Percentiles rank a stretch among this genome's conserved stretches.
phyloP scores from a whole-genome alignment of 2,329 filamentous ascomycete species.

The Verticillium dahliae region DNA sequence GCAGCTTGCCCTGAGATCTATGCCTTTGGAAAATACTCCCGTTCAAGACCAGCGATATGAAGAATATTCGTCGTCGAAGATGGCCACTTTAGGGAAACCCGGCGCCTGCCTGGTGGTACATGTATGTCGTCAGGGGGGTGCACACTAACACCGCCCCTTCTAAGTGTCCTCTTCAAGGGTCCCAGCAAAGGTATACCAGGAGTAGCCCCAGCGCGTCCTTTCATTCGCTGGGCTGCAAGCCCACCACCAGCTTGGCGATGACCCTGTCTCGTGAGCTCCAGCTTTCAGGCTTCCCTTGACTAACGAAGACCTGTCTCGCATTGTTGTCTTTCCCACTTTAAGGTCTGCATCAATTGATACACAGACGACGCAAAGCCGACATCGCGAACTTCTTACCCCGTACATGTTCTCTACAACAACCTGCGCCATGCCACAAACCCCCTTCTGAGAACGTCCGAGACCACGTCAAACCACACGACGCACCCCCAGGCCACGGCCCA shows the following conservation, averaged over 20 bases:
- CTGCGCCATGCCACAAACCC: not conserved
- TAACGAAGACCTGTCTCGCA: not conserved
- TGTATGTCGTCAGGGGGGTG: not conserved
- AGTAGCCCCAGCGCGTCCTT: not conserved
- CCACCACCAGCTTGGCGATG: slow-evolving; percentile 2
- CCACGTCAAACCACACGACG: slow-evolving; percentile 30
- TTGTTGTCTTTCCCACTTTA: slow-evolving; percentile 10
- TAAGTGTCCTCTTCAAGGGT: slow-evolving; percentile 9
- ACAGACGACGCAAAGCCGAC: not conserved
- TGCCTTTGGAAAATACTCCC: no score
- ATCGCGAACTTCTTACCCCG: not conserved
- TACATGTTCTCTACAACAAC: not conserved
- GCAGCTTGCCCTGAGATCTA: no score
- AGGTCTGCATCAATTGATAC: slow-evolving; percentile 9
- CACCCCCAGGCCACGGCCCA: slow-evolving; percentile 16
- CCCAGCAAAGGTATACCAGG: slow-evolving; percentile 4
- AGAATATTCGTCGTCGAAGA: not conserved
- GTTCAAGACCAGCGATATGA: no score
- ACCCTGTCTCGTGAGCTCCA: slow-evolving; percentile 4
- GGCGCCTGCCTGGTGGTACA: not conserved
- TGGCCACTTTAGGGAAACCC: not conserved
- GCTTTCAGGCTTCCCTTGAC: not conserved
- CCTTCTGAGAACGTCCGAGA: slow-evolving; percentile 32
- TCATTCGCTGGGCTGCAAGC: not conserved
- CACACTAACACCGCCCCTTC: not conserved